These are phyloP conservation scores for Curvularia sp. DNA, from an alignment of 2,329 filamentous ascomycete species.

Conservation along the genomic window DNA sequence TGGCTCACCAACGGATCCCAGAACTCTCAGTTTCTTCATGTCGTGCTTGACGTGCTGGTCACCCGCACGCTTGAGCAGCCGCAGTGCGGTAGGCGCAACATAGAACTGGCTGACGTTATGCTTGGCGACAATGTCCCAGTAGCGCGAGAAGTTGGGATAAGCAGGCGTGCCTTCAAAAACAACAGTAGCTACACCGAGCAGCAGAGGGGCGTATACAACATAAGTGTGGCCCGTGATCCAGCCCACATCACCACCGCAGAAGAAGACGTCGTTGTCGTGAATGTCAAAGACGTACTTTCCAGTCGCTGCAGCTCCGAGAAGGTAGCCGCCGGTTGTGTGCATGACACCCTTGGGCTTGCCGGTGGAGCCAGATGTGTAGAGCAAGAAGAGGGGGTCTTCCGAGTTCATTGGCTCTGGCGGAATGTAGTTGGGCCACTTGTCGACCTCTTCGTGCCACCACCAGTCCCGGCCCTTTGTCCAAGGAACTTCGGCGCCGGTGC, in stretches of 20 bases:
- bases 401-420: constrained; percentile 87
- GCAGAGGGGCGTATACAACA: constrained; percentile 92
- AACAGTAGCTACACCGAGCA: constrained; percentile 91
- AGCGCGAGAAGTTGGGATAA: constrained; percentile 96
- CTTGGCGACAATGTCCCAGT: constrained; percentile 98
- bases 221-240: constrained; percentile 99
- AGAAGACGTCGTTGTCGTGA: constrained; percentile 90
- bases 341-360: constrained; percentile 99
- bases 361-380: constrained; percentile 97
- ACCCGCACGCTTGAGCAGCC: constrained; percentile 92
- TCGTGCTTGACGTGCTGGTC: constrained; percentile 88
- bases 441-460: constrained; percentile 99
- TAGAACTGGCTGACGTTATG: constrained; percentile 98
- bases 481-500: constrained; percentile 90
- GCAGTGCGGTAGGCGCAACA: constrained; percentile 91
- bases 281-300: constrained; percentile 99
- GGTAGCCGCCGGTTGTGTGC: constrained; percentile 95
- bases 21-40: constrained; percentile 87
- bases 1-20: constrained; percentile 95
- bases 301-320: constrained; percentile 90
- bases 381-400: constrained; percentile 94
- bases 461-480: constrained; percentile 87
- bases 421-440: constrained; percentile 95
- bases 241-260: constrained; percentile 97
- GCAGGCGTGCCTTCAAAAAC: constrained; percentile 98